These are phyloP conservation scores for Salix suchowensis DNA, from an alignment of 345 rosid genomes.

Conservation along the genomic window DNA sequence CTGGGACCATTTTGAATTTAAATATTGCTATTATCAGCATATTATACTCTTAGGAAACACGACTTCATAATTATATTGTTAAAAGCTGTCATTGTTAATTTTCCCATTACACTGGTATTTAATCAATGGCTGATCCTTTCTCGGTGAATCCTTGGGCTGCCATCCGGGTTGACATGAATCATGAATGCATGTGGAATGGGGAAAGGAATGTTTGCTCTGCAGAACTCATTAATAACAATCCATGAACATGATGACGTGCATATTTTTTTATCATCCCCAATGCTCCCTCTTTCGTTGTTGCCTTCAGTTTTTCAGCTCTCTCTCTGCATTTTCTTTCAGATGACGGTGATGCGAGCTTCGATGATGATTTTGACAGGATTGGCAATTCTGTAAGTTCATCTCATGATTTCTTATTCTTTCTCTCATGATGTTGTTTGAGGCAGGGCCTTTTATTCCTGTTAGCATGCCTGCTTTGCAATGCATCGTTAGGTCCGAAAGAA, in stretches of 20 bases:
- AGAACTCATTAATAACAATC: not conserved
- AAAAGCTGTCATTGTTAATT: not conserved
- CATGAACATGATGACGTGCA: not conserved
- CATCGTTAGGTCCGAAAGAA: not conserved
- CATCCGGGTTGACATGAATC: not conserved
- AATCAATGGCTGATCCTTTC: not conserved
- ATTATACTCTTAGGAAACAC: not conserved
- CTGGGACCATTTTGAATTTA: not conserved
- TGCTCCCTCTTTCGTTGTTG: not conserved
- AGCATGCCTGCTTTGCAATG: not conserved
- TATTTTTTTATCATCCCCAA: not conserved
- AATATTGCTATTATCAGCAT: not conserved
- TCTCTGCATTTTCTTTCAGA: constrained; percentile 35
- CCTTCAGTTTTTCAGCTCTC: constrained; percentile 8
- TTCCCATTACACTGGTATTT: not conserved
- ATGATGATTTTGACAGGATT: constrained; percentile 90
- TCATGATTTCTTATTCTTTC: not conserved
- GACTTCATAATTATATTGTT: not conserved
- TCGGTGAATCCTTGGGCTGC: not conserved
- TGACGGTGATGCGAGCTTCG: constrained; percentile 62
- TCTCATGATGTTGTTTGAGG: not conserved
- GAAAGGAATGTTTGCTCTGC: not conserved
- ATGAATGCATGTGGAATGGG: not conserved
- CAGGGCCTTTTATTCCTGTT: not conserved
- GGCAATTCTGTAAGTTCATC: constrained; percentile 66